These are phyloP conservation scores for Mycena leptocephala DNA, from an alignment of 768 basidiomycete species.

Conservation along the genomic window DNA sequence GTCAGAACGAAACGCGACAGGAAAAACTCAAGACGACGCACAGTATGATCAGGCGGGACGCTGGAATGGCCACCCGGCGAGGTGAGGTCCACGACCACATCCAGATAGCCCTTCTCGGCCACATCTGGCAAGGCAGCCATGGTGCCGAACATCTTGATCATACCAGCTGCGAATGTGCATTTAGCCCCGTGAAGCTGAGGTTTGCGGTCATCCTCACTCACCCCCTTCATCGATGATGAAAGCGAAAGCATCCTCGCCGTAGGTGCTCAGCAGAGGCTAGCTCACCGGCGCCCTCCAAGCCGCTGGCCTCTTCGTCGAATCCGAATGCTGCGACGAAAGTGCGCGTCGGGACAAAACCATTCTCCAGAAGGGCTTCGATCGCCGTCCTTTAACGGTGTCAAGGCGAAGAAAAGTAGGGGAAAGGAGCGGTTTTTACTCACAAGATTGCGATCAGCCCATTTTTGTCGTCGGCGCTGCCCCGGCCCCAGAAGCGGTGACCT, in stretches of 20 bases:
- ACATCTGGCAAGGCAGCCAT: constrained; percentile 61
- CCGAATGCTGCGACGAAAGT: constrained; percentile 49
- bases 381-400: constrained; percentile 23
- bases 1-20: not conserved
- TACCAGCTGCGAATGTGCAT: constrained; percentile 29
- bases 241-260: constrained; percentile 71
- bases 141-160: constrained; percentile 47
- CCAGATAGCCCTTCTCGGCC: constrained; percentile 68
- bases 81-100: constrained; percentile 59
- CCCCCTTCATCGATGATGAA: constrained; percentile 79
- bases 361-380: constrained; percentile 31
- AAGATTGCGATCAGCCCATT: constrained; percentile 50
- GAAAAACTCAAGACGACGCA: constrained; percentile 38
- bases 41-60: constrained; percentile 76
- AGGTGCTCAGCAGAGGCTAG: constrained; percentile 62
- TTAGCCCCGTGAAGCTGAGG: too few species aligned
- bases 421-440: too few species aligned
- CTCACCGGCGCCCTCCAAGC: constrained; percentile 58
- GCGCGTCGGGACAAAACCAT: constrained; percentile 39
- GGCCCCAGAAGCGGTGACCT: constrained; percentile 64
- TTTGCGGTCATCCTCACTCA: not conserved
- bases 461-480: constrained; percentile 67
- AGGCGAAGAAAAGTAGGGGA: not conserved
- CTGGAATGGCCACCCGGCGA: constrained; percentile 78
- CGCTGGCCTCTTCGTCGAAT: constrained; percentile 70